Conservation (phyloP, 805 yeast genomes). For the Suhomyces vadensis region DNA sequence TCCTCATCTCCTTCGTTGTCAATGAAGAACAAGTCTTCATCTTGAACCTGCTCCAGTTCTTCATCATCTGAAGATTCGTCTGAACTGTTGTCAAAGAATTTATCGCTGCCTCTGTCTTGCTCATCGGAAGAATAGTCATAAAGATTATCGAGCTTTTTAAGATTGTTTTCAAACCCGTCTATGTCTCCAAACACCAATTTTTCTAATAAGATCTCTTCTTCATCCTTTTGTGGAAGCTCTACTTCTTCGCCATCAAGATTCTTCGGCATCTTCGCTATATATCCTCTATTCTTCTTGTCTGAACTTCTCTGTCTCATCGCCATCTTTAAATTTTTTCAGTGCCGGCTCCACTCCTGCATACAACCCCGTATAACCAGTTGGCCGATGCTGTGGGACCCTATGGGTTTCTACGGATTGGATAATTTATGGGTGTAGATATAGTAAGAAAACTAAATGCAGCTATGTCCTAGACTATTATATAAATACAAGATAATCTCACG, state of each 20-base stretch:
- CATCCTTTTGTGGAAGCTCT: slow-evolving; percentile 69
- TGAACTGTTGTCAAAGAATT: slow-evolving; percentile 11
- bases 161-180: slow-evolving; percentile 66
- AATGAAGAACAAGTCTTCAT: slow-evolving; percentile 43
- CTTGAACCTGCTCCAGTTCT: slow-evolving; percentile 33
- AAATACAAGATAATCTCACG: slow-evolving; percentile 3
- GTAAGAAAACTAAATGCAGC: neutral
- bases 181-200: slow-evolving; percentile 87
- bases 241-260: slow-evolving; percentile 21
- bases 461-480: slow-evolving; percentile 1
- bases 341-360: neutral
- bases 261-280: slow-evolving; percentile 11
- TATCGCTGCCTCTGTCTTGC: slow-evolving; percentile 24
- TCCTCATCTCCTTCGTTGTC: slow-evolving; percentile 36
- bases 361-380: neutral
- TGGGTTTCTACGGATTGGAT: too few relatives aligned
- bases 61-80: slow-evolving; percentile 24
- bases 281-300: neutral
- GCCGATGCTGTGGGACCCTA: too few relatives aligned
- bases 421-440: too few relatives aligned
- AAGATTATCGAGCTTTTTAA: slow-evolving; percentile 61
- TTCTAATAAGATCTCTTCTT: slow-evolving; percentile 78
- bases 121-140: slow-evolving; percentile 48
- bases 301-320: slow-evolving; percentile 2
- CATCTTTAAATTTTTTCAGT: neutral